These are phyloP conservation scores for Westerdykella aurantiaca DNA, from an alignment of 2,329 filamentous ascomycete genomes.

Conservation along the genomic window DNA sequence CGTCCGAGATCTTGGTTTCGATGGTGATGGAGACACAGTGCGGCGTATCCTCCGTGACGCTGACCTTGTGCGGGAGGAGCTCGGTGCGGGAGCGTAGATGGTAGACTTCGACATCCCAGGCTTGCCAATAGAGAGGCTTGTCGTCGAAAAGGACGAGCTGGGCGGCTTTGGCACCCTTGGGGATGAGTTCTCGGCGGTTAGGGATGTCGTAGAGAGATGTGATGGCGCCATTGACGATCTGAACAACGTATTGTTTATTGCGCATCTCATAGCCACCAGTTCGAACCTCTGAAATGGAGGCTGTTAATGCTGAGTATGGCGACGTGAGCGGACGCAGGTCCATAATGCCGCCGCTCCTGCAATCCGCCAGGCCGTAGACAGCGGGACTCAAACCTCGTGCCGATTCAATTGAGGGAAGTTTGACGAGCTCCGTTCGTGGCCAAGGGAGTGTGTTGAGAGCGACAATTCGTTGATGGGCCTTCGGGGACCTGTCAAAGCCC, in stretches of 20 bases:
- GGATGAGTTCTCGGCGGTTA: slow-evolving; percentile 70
- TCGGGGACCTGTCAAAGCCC: slow-evolving; percentile 51
- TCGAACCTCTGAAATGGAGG: slow-evolving; percentile 46
- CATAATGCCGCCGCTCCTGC: slow-evolving; percentile 42
- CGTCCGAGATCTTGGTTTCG: slow-evolving; percentile 78
- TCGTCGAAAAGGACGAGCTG: slow-evolving; percentile 95
- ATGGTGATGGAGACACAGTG: slow-evolving; percentile 78
- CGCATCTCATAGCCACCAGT: slow-evolving; percentile 68
- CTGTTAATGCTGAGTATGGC: slow-evolving; percentile 25
- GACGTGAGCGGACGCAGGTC: slow-evolving; percentile 24
- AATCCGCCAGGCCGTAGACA: slow-evolving; percentile 39
- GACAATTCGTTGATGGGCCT: slow-evolving; percentile 46
- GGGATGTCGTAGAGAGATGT: slow-evolving; percentile 75
- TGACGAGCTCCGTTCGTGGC: slow-evolving; percentile 69
- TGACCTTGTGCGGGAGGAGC: slow-evolving; percentile 61
- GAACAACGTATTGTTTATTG: slow-evolving; percentile 70
- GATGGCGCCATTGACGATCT: slow-evolving; percentile 69
- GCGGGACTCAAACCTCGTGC: slow-evolving; percentile 17
- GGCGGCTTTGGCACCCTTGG: slow-evolving; percentile 69
- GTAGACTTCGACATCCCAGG: slow-evolving; percentile 96
- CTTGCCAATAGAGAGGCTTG: slow-evolving; percentile 95
- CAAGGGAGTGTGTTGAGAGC: slow-evolving; percentile 85
- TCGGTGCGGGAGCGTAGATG: slow-evolving; percentile 83
- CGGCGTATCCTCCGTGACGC: slow-evolving; percentile 63
- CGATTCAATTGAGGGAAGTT: slow-evolving; percentile 43